A percentile compares a stretch with the other conserved stretches of the same genome.
Conservation (phyloP, 164 flowering plant species). For the Stephania yunnanensis region DNA sequence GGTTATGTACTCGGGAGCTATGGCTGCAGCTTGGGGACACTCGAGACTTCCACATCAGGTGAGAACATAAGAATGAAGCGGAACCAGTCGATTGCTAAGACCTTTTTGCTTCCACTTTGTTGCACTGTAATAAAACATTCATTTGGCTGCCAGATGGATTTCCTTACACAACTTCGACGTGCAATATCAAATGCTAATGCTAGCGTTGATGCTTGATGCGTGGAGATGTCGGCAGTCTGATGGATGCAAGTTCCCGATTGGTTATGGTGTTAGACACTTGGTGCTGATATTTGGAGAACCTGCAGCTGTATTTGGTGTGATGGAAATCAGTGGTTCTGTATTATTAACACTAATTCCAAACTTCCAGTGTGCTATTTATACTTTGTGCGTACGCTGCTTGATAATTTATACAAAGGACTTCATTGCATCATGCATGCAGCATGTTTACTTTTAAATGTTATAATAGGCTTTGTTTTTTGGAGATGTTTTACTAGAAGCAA, state of each 20-base stretch:
- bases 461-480: too few relatives aligned
- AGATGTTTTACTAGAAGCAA: too few relatives aligned
- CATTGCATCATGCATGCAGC: too few relatives aligned
- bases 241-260: background rate
- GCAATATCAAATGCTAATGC: conserved; percentile 36
- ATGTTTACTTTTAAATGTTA: too few relatives aligned
- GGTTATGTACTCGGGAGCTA: conserved; percentile 49
- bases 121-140: conserved; percentile 8
- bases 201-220: conserved; percentile 10
- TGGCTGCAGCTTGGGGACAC: conserved; percentile 55
- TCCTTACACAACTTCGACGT: conserved; percentile 50
- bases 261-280: background rate
- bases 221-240: background rate
- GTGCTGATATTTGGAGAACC: background rate
- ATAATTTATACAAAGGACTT: too few relatives aligned
- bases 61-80: background rate
- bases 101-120: conserved; percentile 18
- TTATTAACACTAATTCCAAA: background rate
- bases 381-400: too few relatives aligned
- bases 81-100: background rate
- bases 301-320: background rate
- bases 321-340: background rate
- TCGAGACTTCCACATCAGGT: conserved; percentile 67
- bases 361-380: background rate
- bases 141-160: conserved; percentile 46